Evolutionary conservation across 1,284 basidiomycete genomes (phyloP), one percentile per base, ranked within the genome.

Genomic region (Rhodotorula sp.): DNA sequence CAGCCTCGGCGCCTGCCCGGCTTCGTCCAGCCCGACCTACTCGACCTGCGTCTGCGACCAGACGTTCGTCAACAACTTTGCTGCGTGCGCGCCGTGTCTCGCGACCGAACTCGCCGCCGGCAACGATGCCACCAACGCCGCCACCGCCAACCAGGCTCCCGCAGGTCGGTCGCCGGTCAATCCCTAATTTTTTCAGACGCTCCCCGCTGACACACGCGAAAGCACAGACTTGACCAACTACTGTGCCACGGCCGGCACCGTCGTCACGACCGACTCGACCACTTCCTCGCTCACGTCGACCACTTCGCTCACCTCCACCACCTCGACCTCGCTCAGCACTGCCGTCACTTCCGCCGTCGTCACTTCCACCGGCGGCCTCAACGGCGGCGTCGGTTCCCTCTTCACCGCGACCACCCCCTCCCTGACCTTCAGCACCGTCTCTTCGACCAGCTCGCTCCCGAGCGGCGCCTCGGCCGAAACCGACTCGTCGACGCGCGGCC

Each of bases 31-130:
- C 52, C 43, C 43, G 0, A n/a, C 23, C 10, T 67, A 48, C 58
- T 21, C 52, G 52, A 15, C 59, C 8, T 67, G 65, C 65, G 60
- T 61, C 28, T 67, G 65, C 50, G 65, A 61, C 26, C 59, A 43
- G 15, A 67, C 65, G 0, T 57, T 56, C 14, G 59, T 61, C 23
- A 14, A 21, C 60, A 50, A 67, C 54, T 47, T 67, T 52, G 19
- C 34, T 15, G 48, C 65, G 14, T 67, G 65, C 54, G 45, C 65
- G 7, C 28, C 52, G 10, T 67, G 65, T 59, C 45, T 67, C 45
- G 45, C 52, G 14, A 67, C 65, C 28, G 31, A 47, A 5, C 23
- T 62, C 16, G 14, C 62, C 3, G 50, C 49, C 31, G 12, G 5
- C 15, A 45, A 43, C 45, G 65, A 55, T 45, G 65, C 60, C 18